Evolutionary conservation across 345 rosid species (phyloP).

Genomic region (Excoecaria cochinchinensis): DNA sequence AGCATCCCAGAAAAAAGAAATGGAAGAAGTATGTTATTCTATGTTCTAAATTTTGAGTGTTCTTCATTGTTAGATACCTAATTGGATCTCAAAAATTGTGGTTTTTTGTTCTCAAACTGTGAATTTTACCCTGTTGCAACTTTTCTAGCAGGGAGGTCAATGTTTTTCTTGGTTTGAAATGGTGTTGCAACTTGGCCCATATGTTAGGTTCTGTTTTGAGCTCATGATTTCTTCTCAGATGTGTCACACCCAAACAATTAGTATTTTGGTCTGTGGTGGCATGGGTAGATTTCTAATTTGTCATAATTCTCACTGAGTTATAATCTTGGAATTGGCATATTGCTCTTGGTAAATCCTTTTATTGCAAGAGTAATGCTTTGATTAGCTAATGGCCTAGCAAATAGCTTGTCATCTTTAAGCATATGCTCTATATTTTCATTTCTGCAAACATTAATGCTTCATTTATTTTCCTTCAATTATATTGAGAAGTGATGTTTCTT

Average conservation of each 20-base stretch:
- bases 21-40: conserved; percentile 74
- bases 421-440: neutral
- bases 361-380: neutral
- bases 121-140: neutral
- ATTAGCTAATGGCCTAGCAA: neutral
- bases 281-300: too few relatives aligned
- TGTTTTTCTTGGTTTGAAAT: neutral
- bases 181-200: neutral
- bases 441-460: neutral
- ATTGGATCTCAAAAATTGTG: neutral
- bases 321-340: too few relatives aligned
- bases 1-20: conserved; percentile 89
- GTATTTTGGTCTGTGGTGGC: too few relatives aligned
- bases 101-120: neutral
- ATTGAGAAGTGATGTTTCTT: neutral
- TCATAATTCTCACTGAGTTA: too few relatives aligned
- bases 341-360: neutral
- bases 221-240: too few relatives aligned
- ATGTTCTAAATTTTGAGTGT: neutral
- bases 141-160: neutral
- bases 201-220: too few relatives aligned
- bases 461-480: neutral
- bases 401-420: neutral
- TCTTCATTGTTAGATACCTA: neutral
- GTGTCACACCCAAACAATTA: too few relatives aligned